phyloP scores from a whole-genome alignment of 352 stramenopile species.

The Pythium aristosporum region DNA sequence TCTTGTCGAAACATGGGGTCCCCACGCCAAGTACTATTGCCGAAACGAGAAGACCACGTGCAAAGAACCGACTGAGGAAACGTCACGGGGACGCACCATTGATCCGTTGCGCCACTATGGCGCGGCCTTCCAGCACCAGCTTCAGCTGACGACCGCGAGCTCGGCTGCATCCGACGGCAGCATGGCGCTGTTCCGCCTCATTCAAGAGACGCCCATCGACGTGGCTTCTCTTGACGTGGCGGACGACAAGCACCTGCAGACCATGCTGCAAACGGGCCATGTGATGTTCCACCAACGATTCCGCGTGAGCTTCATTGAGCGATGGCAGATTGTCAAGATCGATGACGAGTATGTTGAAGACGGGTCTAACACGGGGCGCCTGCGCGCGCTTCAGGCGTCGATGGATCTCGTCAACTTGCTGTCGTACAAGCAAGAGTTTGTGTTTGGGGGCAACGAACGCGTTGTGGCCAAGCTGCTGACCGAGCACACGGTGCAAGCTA shows the following conservation, averaged over 20 bases:
- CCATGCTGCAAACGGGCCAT: constrained; percentile 62
- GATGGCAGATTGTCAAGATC: constrained; percentile 61
- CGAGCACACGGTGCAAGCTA: constrained; percentile 71
- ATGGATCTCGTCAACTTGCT: constrained; percentile 86
- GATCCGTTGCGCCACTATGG: constrained; percentile 25
- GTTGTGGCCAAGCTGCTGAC: constrained; percentile 74
- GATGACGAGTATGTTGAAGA: constrained; percentile 48
- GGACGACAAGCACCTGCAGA: constrained; percentile 45
- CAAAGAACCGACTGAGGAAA: not conserved
- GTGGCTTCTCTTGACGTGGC: constrained; percentile 43
- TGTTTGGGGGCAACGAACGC: constrained; percentile 70
- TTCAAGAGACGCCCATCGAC: constrained; percentile 2
- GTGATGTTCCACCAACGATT: constrained; percentile 67
- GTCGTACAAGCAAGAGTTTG: constrained; percentile 86
- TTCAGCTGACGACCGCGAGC: constrained; percentile 12
- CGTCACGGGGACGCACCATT: not conserved
- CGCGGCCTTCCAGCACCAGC: constrained; percentile 10
- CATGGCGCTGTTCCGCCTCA: constrained; percentile 11
- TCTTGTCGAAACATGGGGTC: constrained; percentile 23
- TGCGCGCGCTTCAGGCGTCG: constrained; percentile 57
- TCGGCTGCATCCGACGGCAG: not conserved
- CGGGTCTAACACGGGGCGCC: constrained; percentile 43
- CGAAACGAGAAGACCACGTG: not conserved
- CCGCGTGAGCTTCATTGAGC: constrained; percentile 75
- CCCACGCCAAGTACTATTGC: constrained; percentile 21